These are phyloP conservation scores for Beta lomatogona DNA, from an alignment of 179 eudicot genomes.

Conservation along the genomic window DNA sequence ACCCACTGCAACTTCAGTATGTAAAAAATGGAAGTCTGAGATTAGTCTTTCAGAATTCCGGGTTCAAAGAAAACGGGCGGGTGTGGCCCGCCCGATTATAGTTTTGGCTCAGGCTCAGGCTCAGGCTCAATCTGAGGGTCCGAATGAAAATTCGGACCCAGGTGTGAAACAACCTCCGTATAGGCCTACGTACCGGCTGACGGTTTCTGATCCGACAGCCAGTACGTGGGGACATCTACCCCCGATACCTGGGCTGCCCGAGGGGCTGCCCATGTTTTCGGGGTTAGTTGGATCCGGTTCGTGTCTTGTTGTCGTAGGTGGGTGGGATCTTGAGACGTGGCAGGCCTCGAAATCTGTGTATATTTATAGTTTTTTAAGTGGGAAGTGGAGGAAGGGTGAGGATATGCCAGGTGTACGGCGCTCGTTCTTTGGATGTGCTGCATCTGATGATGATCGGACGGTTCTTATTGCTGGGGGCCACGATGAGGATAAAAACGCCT, in stretches of 20 bases:
- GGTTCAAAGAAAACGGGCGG: conserved; percentile 42
- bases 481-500: conserved; percentile 59
- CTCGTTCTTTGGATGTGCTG: conserved; percentile 59
- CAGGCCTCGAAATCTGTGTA: conserved; percentile 43
- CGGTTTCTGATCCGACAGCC: conserved; percentile 46
- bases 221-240: conserved; percentile 54
- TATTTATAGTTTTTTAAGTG: conserved; percentile 46
- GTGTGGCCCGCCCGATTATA: conserved; percentile 43
- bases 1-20: conserved; percentile 48
- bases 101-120: conserved; percentile 41
- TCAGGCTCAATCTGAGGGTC: conserved; percentile 36
- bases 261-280: conserved; percentile 70
- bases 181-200: conserved; percentile 47
- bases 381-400: conserved; percentile 56
- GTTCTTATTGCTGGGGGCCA: conserved; percentile 76
- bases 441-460: conserved; percentile 46
- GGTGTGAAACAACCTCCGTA: conserved; percentile 18
- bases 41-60: conserved; percentile 43
- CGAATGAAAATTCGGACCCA: conserved; percentile 8
- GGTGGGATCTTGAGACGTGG: conserved; percentile 72
- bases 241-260: conserved; percentile 37
- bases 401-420: conserved; percentile 61
- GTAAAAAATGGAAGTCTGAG: conserved; percentile 45
- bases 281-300: conserved; percentile 59
- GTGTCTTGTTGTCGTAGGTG: conserved; percentile 69